Evolutionary conservation across 768 basidiomycete species (phyloP), one percentile per base, ranked within the genome.

Genomic region (Kwoniella europaea): DNA sequence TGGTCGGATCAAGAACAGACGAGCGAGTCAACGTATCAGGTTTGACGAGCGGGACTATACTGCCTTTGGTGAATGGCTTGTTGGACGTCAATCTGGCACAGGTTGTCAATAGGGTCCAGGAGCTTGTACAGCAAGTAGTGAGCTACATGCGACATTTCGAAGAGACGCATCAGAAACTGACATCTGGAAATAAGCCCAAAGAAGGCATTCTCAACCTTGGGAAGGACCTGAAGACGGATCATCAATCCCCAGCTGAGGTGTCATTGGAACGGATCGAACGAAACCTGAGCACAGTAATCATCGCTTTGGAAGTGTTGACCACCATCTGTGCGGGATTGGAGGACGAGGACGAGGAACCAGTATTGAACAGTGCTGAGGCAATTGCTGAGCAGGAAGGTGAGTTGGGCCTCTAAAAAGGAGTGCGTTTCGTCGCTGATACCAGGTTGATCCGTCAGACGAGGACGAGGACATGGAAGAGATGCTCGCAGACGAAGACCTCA

Each of bases 271-370:
- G 85, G 35, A 85, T 94, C 15, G 94, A 98, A 83, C 85, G 86
- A 16, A 88, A 85, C 65, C 82, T 97, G 63, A 87, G 90, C 75
- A 91, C 91, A 1, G 87, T 92, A 12, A 91, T 91, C 73, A 87
- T 94, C 42, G 89, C 91, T n/a, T 86, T 97, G 29, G 94, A 98
- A 84, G 89, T 97, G 60, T 82, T 97, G 72, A 95, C 93, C 0
- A 91, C 91, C 41, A 86, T 88, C n/a, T 97, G 92, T 80, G 94
- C 94, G 20, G 92, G 90, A 6, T 84, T 97, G 52, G 89, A 90
- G 65, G 84, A 86, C 55, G 75, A 69, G 50, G 79, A 76, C 50
- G 78, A 78, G 29, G 83, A 80, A 35, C 73, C 78, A 0, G 15
- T 56, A 20, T 22, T 63, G 18, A 65, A 70, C 27, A 27, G 27